These are phyloP conservation scores for Tephrocybe sp. DNA, from an alignment of 768 basidiomycete genomes.

Conservation along the genomic window DNA sequence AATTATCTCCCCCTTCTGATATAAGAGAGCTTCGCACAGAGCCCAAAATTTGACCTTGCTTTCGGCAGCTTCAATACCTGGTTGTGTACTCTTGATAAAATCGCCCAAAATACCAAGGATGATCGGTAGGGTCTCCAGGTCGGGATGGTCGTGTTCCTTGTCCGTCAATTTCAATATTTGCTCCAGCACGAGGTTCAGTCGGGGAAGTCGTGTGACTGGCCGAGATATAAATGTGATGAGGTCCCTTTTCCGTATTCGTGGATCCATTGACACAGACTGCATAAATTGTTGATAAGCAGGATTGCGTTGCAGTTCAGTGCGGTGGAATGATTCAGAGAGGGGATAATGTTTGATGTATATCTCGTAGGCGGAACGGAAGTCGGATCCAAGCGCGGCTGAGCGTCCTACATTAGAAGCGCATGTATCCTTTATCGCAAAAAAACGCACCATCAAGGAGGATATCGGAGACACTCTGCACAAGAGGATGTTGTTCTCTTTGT, in stretches of 20 bases:
- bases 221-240: slow-evolving; percentile 80
- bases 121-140: slow-evolving; percentile 73
- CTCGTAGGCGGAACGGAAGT: slow-evolving; percentile 70
- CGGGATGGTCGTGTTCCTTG: slow-evolving; percentile 68
- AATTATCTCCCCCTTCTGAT: slow-evolving; percentile 78
- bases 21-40: slow-evolving; percentile 71
- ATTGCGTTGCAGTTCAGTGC: slow-evolving; percentile 71
- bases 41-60: slow-evolving; percentile 86
- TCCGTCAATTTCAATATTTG: slow-evolving; percentile 65
- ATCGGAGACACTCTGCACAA: slow-evolving; percentile 81
- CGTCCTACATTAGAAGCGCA: slow-evolving; percentile 1
- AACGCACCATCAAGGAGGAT: slow-evolving; percentile 74
- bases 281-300: slow-evolving; percentile 65
- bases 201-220: slow-evolving; percentile 85
- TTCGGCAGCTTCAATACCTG: slow-evolving; percentile 89
- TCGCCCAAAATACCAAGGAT: slow-evolving; percentile 65
- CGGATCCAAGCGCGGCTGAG: slow-evolving; percentile 39
- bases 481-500: slow-evolving; percentile 81
- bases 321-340: slow-evolving; percentile 77
- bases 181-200: slow-evolving; percentile 72
- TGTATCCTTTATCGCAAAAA: not conserved
- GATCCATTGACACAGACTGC: slow-evolving; percentile 57
- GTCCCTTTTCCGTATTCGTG: slow-evolving; percentile 71
- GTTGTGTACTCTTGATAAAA: slow-evolving; percentile 82
- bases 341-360: slow-evolving; percentile 88